Evolutionary conservation across 2,329 filamentous ascomycete genomes (phyloP), one percentile per base, ranked within the genome.

Genomic region (Fusarium nelsonii): DNA sequence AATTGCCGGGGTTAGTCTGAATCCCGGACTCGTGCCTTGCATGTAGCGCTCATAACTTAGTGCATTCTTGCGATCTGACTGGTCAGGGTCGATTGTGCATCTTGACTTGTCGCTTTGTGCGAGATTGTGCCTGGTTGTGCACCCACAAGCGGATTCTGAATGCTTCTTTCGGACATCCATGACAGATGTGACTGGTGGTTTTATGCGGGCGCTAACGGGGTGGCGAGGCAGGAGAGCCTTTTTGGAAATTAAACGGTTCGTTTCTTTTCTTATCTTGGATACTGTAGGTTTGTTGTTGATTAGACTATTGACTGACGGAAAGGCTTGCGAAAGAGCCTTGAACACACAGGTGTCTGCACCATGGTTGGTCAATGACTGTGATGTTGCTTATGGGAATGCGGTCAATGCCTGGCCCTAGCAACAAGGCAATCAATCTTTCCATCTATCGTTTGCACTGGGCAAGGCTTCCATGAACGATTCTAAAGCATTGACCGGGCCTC

Each of bases 211-310:
- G 68, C 68, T 69, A 70, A 61, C 51, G 51, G 40, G 41, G 68
- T 71, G 68, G 68, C 48, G 52, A 70, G 51, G 50, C 53, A 50
- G 33, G 43, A 64, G 51, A 49, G 46, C 51, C 58, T 61, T 59
- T 68, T 68, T 70, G 53, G 67, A 70, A 70, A 70, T 70, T 70
- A 64, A 70, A 64, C 58, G 43, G 52, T 57, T 70, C 37, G 33
- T 39, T 37, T 52, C 36, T 60, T 33, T 62, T 57, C 43, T 52
- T 56, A 28, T n/a, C 30, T 65, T 49, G 20, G 28, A 32, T 36
- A 4, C 16, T 23, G 23, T 23, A 23, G 23, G 16, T 26, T 26
- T 39, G 33, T 18, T 46, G 23, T 20, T 32, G 33, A 23, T 43
- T 36, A 36, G 33, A 36, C 33, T 39, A 59, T 26, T 34, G 23